Base-by-base conservation (phyloP, 768 basidiomycete genomes). In the Boletellus emodensis region DNA sequence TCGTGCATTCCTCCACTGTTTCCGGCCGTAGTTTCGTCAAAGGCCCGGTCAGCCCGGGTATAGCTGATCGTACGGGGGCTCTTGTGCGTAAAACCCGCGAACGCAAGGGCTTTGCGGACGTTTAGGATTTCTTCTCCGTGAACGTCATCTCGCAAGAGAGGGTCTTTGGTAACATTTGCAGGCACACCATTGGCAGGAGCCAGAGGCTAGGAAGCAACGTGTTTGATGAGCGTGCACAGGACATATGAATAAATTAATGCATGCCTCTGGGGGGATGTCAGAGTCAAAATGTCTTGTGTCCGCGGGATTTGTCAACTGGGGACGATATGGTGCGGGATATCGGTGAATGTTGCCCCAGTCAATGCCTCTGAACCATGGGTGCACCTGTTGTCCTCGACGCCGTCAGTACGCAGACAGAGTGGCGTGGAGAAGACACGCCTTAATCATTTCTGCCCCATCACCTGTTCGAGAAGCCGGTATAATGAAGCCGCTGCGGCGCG, bases 211-310 rank as follows among this genome's bases (percentile, higher is more conserved):
- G 61, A 59, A 30, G 55, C 56, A 59, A 57, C 56, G 57, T 64
- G 63, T 63, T 64, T 61, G 61, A 67, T 53, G 52, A 61, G 60
- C 61, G 38, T 57, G 52, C 55, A 56, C 48, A 55, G 44, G 55
- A 53, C 50, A 51, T 36, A 49, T 34, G 55, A 55, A 53, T 64
- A 64, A 67, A 61, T 70, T 44, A 52, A 58, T 12, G 48, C 75
- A 63, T 71, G 92, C 93, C 83, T 94, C 90, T 34, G 87, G 74
- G 18, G 90, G 90, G 61, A 96, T 97, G 68, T 95, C 92, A 46
- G 87, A 83, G 68, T 98, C 94, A 57, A 99, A 97, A 69, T 99
- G 94, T 53, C 83, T 79, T 14, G 95, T 97, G 67, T 98, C 94
- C 61, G 87, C 90, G 24, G 89, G 86, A 56, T 82, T 75, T 28